phyloP scores from a whole-genome alignment of 176 grass and related monocot genomes.

The Eleusine coracana region DNA sequence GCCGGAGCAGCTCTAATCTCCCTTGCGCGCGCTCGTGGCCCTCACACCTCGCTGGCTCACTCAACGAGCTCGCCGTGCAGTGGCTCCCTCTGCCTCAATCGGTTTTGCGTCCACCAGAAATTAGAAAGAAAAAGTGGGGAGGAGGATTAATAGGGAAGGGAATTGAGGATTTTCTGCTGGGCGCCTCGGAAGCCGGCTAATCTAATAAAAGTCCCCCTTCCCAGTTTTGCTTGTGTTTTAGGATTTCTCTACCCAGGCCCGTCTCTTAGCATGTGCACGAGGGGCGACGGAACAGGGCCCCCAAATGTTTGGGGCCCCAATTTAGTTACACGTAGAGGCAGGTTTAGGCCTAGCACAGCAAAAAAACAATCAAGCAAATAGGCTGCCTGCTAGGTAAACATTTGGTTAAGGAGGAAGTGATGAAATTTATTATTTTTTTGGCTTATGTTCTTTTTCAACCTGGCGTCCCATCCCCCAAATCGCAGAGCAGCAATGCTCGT shows the following conservation, averaged over 20 bases:
- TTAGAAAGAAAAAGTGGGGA: not conserved
- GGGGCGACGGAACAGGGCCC: too few species aligned
- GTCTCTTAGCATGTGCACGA: too few species aligned
- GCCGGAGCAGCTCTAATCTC: constrained; percentile 22
- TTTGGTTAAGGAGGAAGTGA: too few species aligned
- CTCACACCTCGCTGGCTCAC: constrained; percentile 5
- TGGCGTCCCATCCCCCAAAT: too few species aligned
- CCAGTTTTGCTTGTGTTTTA: not conserved
- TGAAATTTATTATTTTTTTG: too few species aligned
- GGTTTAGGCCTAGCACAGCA: too few species aligned
- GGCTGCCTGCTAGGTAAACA: too few species aligned
- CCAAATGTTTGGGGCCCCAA: too few species aligned
- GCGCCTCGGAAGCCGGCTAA: not conserved
- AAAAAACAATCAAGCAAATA: too few species aligned
- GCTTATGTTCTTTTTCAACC: too few species aligned
- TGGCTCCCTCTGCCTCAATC: constrained; percentile 4
- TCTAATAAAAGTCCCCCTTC: not conserved
- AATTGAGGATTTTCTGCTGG: not conserved
- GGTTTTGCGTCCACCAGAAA: constrained; percentile 41
- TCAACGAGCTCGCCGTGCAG: constrained; percentile 12
- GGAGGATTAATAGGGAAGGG: not conserved
- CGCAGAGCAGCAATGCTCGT: too few species aligned
- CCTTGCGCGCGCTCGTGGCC: not conserved
- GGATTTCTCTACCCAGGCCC: not conserved
- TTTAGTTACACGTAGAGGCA: too few species aligned